Evolutionary conservation across 345 rosid genomes (phyloP).

Genomic region (Sisymbrium irio): DNA sequence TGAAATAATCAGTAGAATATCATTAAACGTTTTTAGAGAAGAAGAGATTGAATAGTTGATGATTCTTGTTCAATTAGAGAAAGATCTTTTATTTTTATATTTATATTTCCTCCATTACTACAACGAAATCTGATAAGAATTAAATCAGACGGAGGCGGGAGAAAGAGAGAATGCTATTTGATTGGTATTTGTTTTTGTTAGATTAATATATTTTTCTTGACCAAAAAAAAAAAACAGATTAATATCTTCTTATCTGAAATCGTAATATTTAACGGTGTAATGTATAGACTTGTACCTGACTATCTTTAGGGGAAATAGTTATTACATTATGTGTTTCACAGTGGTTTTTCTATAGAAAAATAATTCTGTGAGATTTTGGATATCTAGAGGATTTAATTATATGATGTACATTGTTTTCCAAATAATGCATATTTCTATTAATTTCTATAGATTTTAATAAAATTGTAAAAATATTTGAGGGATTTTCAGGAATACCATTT

Average conservation of each 20-base stretch:
- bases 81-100: too few relatives aligned
- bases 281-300: neutral
- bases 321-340: neutral
- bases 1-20: neutral
- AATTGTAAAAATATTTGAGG: neutral
- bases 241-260: neutral
- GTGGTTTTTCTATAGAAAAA: neutral
- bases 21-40: neutral
- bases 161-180: neutral
- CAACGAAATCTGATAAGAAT: neutral
- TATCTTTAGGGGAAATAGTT: neutral
- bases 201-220: neutral
- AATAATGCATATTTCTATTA: neutral
- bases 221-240: too few relatives aligned
- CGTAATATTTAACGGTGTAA: neutral
- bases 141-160: conserved; percentile 2
- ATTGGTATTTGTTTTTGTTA: neutral
- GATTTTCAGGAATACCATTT: neutral
- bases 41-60: neutral
- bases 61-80: neutral
- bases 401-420: neutral
- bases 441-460: neutral
- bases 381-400: neutral
- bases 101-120: neutral
- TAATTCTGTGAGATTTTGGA: neutral